These are phyloP conservation scores for Macroventuria anomochaeta DNA, from an alignment of 2,329 filamentous ascomycete genomes.

Conservation along the genomic window DNA sequence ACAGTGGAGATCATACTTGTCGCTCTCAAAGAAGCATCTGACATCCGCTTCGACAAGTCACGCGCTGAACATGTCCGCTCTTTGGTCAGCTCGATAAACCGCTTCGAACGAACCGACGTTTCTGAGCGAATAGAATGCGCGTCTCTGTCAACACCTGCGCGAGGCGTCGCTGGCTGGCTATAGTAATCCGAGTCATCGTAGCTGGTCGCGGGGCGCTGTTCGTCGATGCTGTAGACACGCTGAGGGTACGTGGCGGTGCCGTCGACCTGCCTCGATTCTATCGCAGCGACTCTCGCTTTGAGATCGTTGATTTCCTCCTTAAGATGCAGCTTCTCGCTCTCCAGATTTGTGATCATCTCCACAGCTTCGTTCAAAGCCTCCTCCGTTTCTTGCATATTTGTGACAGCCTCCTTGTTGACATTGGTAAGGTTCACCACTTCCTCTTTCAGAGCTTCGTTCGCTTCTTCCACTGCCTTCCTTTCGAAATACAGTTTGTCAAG, in stretches of 20 bases:
- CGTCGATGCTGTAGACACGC: slow-evolving; percentile 44
- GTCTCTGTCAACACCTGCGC: neutral
- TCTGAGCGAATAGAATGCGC: slow-evolving; percentile 8
- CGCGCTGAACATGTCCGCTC: slow-evolving; percentile 34
- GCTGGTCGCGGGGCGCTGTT: slow-evolving; percentile 45
- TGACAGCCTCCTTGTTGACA: slow-evolving; percentile 38
- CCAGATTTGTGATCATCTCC: slow-evolving; percentile 39
- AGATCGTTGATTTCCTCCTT: slow-evolving; percentile 33
- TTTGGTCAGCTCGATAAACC: slow-evolving; percentile 38
- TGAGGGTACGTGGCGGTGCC: slow-evolving; percentile 25
- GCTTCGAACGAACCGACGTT: slow-evolving; percentile 39
- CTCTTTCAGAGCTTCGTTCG: slow-evolving; percentile 31
- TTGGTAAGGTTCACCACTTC: slow-evolving; percentile 33
- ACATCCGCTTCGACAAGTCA: slow-evolving; percentile 41
- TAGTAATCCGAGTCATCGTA: slow-evolving; percentile 49
- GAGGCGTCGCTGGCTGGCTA: slow-evolving; percentile 45
- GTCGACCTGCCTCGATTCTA: slow-evolving; percentile 27
- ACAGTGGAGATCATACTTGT: slow-evolving; percentile 18
- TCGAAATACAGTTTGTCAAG: slow-evolving; percentile 24
- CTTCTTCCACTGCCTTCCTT: slow-evolving; percentile 23
- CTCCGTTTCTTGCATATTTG: slow-evolving; percentile 34
- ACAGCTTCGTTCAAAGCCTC: slow-evolving; percentile 43
- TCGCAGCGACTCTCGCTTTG: slow-evolving; percentile 24
- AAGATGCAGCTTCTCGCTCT: slow-evolving; percentile 35
- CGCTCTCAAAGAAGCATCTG: slow-evolving; percentile 37